phyloP scores from a whole-genome alignment of 164 flowering plant species.

The Echeveria elegans region DNA sequence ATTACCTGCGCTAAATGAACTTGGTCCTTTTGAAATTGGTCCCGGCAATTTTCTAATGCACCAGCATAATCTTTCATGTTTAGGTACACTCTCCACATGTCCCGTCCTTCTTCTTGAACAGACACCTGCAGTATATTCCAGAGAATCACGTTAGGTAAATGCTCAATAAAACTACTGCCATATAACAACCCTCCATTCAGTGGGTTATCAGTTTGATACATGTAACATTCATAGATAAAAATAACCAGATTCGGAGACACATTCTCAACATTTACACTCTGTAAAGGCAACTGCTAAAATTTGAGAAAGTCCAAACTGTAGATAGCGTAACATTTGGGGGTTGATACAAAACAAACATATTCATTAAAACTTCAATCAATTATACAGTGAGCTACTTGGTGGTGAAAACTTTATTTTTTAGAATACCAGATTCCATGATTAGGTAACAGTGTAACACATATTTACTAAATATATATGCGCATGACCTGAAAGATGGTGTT shows the following conservation, averaged over 20 bases:
- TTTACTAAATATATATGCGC: neutral
- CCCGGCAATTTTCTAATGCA: slow-evolving; percentile 82
- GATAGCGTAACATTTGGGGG: neutral
- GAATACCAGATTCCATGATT: neutral
- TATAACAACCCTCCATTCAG: neutral
- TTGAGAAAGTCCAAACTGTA: neutral
- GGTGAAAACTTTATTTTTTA: neutral
- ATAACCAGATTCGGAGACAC: neutral
- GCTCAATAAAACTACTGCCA: neutral
- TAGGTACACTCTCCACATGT: slow-evolving; percentile 97
- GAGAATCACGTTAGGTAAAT: neutral
- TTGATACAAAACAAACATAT: neutral
- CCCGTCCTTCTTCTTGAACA: slow-evolving; percentile 93
- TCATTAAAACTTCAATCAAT: neutral
- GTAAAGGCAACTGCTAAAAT: neutral
- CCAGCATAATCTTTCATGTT: slow-evolving; percentile 85
- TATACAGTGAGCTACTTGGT: neutral
- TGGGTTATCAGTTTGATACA: neutral
- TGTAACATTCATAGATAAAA: neutral
- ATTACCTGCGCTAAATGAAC: slow-evolving; percentile 84
- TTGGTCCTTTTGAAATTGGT: slow-evolving; percentile 89
- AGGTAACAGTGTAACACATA: neutral
- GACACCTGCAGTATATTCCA: slow-evolving; percentile 55
- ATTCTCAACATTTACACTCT: neutral
- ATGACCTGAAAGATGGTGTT: slow-evolving; percentile 90